Percentiles rank a stretch among this genome's conserved stretches.
These are phyloP conservation scores for Calvatia gigantea DNA, from an alignment of 768 basidiomycete species.

Conservation along the genomic window DNA sequence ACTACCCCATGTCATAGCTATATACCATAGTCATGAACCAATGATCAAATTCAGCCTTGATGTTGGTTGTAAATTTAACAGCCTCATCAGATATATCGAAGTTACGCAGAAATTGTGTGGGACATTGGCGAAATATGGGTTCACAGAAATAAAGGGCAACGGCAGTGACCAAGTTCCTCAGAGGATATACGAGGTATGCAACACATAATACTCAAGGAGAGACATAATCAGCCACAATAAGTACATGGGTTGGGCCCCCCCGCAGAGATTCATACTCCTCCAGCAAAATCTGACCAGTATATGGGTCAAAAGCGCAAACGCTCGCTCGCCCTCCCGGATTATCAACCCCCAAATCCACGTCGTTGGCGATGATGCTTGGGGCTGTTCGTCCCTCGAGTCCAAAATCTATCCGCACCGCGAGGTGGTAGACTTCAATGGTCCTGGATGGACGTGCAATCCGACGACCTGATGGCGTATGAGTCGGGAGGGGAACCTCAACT, in stretches of 20 bases:
- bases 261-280: neutral
- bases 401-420: neutral
- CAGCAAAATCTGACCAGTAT: conserved; percentile 2
- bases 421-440: neutral
- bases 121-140: too few relatives aligned
- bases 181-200: too few relatives aligned
- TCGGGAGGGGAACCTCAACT: neutral
- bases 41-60: too few relatives aligned
- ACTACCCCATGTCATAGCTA: too few relatives aligned
- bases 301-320: conserved; percentile 1
- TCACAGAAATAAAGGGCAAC: too few relatives aligned
- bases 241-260: neutral
- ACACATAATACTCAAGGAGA: neutral
- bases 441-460: neutral
- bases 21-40: too few relatives aligned
- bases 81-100: too few relatives aligned
- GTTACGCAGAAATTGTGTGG: too few relatives aligned
- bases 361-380: neutral
- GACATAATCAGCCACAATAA: neutral
- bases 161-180: too few relatives aligned
- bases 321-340: neutral
- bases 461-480: neutral
- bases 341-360: neutral
- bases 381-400: neutral
- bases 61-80: too few relatives aligned